Conservation (phyloP, 179 eudicot genomes). For the Beta lomatogona region DNA sequence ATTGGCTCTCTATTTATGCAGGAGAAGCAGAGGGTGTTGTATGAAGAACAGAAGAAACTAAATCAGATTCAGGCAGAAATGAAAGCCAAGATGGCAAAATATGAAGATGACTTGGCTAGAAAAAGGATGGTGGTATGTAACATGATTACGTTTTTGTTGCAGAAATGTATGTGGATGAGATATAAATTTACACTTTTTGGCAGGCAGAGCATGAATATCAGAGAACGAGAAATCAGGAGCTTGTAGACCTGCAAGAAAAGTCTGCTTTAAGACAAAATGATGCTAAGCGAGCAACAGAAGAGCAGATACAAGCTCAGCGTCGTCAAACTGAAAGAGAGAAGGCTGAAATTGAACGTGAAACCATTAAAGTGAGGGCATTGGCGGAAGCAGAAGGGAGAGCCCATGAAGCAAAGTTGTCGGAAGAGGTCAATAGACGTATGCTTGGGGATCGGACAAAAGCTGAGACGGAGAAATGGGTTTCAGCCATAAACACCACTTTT, state of each 20-base stretch:
- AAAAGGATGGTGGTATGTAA: slow-evolving; percentile 71
- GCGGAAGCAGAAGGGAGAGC: slow-evolving; percentile 95
- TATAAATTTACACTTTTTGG: neutral
- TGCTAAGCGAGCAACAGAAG: slow-evolving; percentile 83
- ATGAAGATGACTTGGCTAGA: slow-evolving; percentile 81
- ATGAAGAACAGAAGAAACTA: slow-evolving; percentile 81
- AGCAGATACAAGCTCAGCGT: slow-evolving; percentile 84
- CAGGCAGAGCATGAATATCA: slow-evolving; percentile 84
- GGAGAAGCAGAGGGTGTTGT: slow-evolving; percentile 79
- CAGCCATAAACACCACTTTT: slow-evolving; percentile 83
- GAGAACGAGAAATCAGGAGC: slow-evolving; percentile 79
- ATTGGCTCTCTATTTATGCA: slow-evolving; percentile 29
- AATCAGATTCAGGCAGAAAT: slow-evolving; percentile 75
- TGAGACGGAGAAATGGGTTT: slow-evolving; percentile 85
- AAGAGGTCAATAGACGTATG: slow-evolving; percentile 73
- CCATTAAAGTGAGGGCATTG: slow-evolving; percentile 71
- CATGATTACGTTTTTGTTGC: neutral
- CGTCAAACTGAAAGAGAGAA: slow-evolving; percentile 87
- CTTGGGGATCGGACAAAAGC: slow-evolving; percentile 71
- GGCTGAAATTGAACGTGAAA: slow-evolving; percentile 86
- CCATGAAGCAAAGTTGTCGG: slow-evolving; percentile 81
- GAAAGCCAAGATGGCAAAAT: slow-evolving; percentile 79
- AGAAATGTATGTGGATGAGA: neutral
- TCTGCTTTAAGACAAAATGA: slow-evolving; percentile 67
- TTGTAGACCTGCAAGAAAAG: slow-evolving; percentile 85